Evolutionary conservation across 2,329 filamentous ascomycete species (phyloP).

Genomic region (Alternaria triticimaculans): DNA sequence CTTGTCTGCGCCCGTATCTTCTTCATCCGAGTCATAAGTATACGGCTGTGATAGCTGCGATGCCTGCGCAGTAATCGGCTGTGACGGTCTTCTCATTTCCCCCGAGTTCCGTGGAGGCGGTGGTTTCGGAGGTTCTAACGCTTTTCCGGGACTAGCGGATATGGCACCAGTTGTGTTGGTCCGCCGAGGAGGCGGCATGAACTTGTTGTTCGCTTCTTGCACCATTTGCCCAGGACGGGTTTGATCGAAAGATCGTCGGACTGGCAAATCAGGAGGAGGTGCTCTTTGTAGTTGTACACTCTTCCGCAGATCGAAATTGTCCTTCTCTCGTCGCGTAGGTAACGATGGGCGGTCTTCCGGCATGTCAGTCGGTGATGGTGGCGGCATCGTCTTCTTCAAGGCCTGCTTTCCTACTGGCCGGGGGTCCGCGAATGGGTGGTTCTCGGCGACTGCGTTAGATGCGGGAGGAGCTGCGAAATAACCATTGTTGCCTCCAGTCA

Average conservation of each 20-base stretch:
- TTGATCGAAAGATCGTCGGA: conserved; percentile 46
- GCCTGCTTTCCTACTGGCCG: conserved; percentile 26
- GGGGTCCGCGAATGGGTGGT: conserved; percentile 26
- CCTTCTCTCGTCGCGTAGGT: conserved; percentile 52
- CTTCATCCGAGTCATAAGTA: conserved; percentile 59
- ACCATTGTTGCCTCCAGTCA: conserved; percentile 30
- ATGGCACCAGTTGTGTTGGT: conserved; percentile 34
- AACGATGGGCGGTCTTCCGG: conserved; percentile 58
- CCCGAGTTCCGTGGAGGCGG: conserved; percentile 45
- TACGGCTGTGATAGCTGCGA: conserved; percentile 34
- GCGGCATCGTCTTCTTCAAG: conserved; percentile 22
- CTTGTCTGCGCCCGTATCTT: conserved; percentile 50
- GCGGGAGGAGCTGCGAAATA: conserved; percentile 44
- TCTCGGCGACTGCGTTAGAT: conserved; percentile 41
- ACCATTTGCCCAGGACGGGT: conserved; percentile 33
- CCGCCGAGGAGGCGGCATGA: conserved; percentile 45
- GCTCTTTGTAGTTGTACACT: conserved; percentile 42
- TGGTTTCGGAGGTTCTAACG: conserved; percentile 41
- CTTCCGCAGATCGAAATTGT: conserved; percentile 43
- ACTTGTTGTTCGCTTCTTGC: conserved; percentile 34
- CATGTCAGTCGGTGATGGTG: conserved; percentile 31
- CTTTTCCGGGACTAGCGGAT: conserved; percentile 20
- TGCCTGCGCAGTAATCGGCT: conserved; percentile 16
- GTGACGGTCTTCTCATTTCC: conserved; percentile 39
- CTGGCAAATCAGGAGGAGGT: conserved; percentile 41